A percentile compares a stretch with the other conserved stretches of the same genome.
These are phyloP conservation scores for Lactarius sp. DNA, from an alignment of 768 basidiomycete genomes.

Conservation along the genomic window DNA sequence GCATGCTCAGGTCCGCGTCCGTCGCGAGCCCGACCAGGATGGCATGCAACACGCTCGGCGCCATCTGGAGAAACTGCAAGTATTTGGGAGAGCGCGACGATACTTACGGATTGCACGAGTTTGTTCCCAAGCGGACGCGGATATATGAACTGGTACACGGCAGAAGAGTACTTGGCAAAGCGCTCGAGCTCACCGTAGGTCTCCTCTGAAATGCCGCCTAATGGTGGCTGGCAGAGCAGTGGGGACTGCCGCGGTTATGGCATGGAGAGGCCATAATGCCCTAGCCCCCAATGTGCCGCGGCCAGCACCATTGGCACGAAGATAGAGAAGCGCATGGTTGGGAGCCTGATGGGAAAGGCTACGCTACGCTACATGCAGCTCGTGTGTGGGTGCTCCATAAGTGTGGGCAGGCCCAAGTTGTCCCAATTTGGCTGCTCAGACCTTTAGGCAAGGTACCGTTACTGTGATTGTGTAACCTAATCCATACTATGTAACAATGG, in stretches of 20 bases:
- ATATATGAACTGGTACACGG: conserved; percentile 43
- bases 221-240: background rate
- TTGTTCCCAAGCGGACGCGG: conserved; percentile 45
- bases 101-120: conserved; percentile 39
- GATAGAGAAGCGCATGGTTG: conserved; percentile 8
- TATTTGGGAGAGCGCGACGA: background rate
- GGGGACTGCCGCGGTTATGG: background rate
- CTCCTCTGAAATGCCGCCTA: background rate
- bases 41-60: conserved; percentile 62
- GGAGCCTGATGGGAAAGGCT: background rate
- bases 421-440: too few relatives aligned
- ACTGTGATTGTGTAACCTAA: too few relatives aligned
- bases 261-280: background rate
- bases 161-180: conserved; percentile 49
- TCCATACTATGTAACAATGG: too few relatives aligned
- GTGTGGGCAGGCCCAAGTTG: too few relatives aligned
- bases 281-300: background rate
- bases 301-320: background rate
- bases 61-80: conserved; percentile 60
- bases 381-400: background rate
- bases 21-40: conserved; percentile 71
- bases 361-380: background rate
- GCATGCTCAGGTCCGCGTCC: conserved; percentile 69
- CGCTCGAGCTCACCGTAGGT: conserved; percentile 40
- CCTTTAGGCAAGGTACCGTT: too few relatives aligned